phyloP scores from a whole-genome alignment of 139 green algal genomes.

The Chlorella sp. region DNA sequence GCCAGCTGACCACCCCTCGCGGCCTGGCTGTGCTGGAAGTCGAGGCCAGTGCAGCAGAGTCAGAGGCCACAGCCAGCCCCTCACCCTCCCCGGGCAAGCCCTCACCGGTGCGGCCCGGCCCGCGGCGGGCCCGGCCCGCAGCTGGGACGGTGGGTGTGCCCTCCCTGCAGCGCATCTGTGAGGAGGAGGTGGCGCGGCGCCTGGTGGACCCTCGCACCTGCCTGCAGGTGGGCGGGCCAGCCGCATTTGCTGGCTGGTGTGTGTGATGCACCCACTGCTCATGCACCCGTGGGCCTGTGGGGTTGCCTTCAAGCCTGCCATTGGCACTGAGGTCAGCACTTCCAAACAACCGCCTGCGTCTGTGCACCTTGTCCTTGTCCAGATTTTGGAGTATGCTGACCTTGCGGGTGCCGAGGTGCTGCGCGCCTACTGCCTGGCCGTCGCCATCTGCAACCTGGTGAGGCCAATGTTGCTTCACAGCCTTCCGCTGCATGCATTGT shows the following conservation, averaged over 20 bases:
- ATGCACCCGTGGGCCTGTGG: no score
- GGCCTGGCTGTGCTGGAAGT: background rate
- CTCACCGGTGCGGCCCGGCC: background rate
- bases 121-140: no score
- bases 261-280: no score
- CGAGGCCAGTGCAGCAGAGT: background rate
- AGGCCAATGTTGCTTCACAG: no score
- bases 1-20: background rate
- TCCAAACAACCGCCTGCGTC: background rate
- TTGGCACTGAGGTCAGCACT: no score
- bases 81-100: background rate
- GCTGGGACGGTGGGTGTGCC: constrained; percentile 29
- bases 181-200: constrained; percentile 69
- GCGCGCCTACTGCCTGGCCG: constrained; percentile 69
- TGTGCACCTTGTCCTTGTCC: background rate
- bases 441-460: constrained; percentile 76
- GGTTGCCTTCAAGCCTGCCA: no score
- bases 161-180: constrained; percentile 78
- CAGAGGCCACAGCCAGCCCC: background rate
- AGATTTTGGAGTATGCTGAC: constrained; percentile 88
- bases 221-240: constrained; percentile 20
- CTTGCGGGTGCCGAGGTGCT: constrained; percentile 71
- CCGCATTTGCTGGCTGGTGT: no score
- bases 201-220: constrained; percentile 85
- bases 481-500: no score